phyloP scores from a whole-genome alignment of 371 early-diverging fungal species.

The Dipsacomyces acuminosporus region DNA sequence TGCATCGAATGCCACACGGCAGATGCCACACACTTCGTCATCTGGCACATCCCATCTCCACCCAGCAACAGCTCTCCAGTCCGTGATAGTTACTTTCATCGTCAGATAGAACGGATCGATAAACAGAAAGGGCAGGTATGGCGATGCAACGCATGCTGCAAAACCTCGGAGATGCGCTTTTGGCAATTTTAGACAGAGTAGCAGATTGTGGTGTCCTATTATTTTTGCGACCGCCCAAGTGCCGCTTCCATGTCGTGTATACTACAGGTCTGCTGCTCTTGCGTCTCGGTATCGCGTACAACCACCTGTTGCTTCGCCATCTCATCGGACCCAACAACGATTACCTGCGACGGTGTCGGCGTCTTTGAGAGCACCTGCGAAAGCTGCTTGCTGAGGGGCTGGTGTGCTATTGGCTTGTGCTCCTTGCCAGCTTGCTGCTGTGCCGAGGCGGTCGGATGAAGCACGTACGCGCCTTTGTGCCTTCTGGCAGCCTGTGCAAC shows the following conservation, averaged over 20 bases:
- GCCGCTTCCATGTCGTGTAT: constrained; percentile 4
- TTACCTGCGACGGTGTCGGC: constrained; percentile 3
- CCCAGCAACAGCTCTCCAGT: constrained; percentile 54
- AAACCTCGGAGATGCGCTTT: no score
- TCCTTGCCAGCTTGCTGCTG: not conserved
- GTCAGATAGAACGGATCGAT: no score
- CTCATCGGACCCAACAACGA: constrained; percentile 22
- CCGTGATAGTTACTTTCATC: constrained; percentile 33
- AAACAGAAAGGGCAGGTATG: no score
- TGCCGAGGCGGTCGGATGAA: not conserved
- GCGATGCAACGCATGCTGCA: no score
- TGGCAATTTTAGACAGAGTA: no score
- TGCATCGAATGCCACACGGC: constrained; percentile 68
- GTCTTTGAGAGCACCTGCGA: constrained; percentile 8
- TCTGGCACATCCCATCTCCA: constrained; percentile 72
- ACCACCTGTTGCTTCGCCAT: constrained; percentile 4
- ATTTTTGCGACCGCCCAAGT: no score
- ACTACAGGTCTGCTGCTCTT: constrained; percentile 4
- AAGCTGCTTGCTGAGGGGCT: constrained; percentile 26
- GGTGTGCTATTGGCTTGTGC: constrained; percentile 4
- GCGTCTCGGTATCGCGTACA: constrained; percentile 17
- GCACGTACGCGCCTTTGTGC: constrained; percentile 7
- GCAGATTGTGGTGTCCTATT: no score
- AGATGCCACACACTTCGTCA: constrained; percentile 86
- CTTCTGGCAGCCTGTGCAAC: constrained; percentile 12